phyloP scores from a whole-genome alignment of 805 yeast genomes.

The Sugiyamaella lignohabitans region DNA sequence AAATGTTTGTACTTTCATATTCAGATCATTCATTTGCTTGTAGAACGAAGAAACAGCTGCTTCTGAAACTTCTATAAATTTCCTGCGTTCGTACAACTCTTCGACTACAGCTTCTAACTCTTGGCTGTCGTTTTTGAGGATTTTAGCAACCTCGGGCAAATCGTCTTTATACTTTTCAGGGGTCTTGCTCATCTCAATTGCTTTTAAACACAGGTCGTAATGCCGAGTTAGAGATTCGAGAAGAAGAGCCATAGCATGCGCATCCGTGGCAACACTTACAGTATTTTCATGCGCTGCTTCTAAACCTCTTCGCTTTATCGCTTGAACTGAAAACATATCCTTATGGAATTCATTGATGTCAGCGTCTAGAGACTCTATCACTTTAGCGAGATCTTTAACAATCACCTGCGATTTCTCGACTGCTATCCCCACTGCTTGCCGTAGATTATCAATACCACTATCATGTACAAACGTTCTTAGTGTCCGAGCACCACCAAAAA shows the following conservation, averaged over 20 bases:
- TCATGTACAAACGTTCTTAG: constrained; percentile 47
- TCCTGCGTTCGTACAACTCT: constrained; percentile 21
- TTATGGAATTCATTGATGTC: constrained; percentile 9
- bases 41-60: constrained; percentile 19
- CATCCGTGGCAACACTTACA: constrained; percentile 34
- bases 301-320: constrained; percentile 22
- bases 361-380: constrained; percentile 24
- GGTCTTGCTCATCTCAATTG: constrained; percentile 35
- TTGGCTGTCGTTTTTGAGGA: constrained; percentile 36
- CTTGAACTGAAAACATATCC: constrained; percentile 17
- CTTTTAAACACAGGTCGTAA: constrained; percentile 68
- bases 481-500: constrained; percentile 8
- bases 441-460: constrained; percentile 31
- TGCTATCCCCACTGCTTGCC: constrained; percentile 28
- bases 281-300: constrained; percentile 22
- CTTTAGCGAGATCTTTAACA: constrained; percentile 20
- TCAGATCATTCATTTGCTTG: constrained; percentile 22
- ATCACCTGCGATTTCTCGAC: constrained; percentile 29
- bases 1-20: constrained; percentile 19
- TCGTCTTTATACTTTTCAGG: constrained; percentile 29
- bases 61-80: constrained; percentile 17
- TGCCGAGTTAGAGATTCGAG: constrained; percentile 71
- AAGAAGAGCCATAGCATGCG: constrained; percentile 62
- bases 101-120: constrained; percentile 29
- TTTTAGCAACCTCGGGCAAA: constrained; percentile 49